phyloP scores from a whole-genome alignment of 2,329 filamentous ascomycete genomes.

The Penicillium thymicola region DNA sequence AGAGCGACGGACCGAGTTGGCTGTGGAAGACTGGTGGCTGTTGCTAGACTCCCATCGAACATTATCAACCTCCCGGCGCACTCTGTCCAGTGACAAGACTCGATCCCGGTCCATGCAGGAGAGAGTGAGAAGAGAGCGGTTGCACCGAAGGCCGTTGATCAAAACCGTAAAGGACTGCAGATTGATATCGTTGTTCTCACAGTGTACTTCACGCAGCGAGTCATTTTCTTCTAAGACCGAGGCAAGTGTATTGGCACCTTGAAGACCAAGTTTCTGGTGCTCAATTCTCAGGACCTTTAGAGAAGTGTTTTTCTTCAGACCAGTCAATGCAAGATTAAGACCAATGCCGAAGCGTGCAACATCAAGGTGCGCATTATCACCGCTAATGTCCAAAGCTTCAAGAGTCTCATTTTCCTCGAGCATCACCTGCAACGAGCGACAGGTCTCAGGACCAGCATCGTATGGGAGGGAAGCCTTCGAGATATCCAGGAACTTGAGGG shows the following conservation, averaged over 20 bases:
- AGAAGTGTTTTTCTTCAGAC: slow-evolving; percentile 61
- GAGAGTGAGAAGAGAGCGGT: slow-evolving; percentile 60
- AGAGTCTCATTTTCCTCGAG: slow-evolving; percentile 66
- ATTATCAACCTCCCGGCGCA: slow-evolving; percentile 55
- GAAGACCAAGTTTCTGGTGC: slow-evolving; percentile 65
- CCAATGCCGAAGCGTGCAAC: slow-evolving; percentile 66
- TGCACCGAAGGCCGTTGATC: slow-evolving; percentile 65
- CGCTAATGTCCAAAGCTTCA: slow-evolving; percentile 66
- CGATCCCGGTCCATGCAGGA: slow-evolving; percentile 63
- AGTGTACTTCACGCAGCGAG: slow-evolving; percentile 63
- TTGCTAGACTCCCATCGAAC: slow-evolving; percentile 43
- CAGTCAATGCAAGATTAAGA: slow-evolving; percentile 63
- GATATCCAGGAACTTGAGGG: slow-evolving; percentile 63
- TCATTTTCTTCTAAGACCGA: slow-evolving; percentile 65
- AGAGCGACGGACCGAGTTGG: slow-evolving; percentile 44
- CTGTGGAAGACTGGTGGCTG: slow-evolving; percentile 30
- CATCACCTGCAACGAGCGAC: slow-evolving; percentile 59
- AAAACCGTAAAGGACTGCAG: slow-evolving; percentile 67
- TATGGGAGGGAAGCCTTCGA: slow-evolving; percentile 68
- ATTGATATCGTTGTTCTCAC: slow-evolving; percentile 69
- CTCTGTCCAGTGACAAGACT: slow-evolving; percentile 57
- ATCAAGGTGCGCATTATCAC: slow-evolving; percentile 68
- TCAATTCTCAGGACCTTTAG: slow-evolving; percentile 63
- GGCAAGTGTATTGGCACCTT: slow-evolving; percentile 66
- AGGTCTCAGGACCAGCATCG: slow-evolving; percentile 66